Conservation (phyloP, 2,329 filamentous ascomycete genomes). For the Sclerotinia minor region DNA sequence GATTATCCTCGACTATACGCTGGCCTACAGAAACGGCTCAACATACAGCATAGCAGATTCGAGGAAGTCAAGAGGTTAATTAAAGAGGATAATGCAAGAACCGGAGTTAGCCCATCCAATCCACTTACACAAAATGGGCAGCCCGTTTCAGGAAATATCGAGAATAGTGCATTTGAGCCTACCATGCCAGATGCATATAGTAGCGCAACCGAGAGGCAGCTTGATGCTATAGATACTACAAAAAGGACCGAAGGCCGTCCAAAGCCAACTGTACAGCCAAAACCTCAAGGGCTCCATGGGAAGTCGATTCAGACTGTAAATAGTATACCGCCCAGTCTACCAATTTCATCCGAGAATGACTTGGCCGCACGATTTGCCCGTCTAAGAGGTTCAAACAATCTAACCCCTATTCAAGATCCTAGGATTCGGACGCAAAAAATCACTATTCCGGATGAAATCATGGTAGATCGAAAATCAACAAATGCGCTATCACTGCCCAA, state of each 20-base stretch:
- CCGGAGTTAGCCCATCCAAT: constrained; percentile 49
- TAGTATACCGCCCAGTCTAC: constrained; percentile 32
- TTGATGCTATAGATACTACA: not conserved
- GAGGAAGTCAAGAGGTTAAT: constrained; percentile 60
- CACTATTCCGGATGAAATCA: constrained; percentile 42
- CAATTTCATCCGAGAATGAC: constrained; percentile 46
- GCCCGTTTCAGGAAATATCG: constrained; percentile 18
- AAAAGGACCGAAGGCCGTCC: not conserved
- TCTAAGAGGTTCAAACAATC: constrained; percentile 45
- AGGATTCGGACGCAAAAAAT: constrained; percentile 54
- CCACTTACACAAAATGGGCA: constrained; percentile 6
- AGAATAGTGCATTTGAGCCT: constrained; percentile 26
- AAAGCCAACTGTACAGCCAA: constrained; percentile 57
- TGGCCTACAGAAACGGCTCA: constrained; percentile 53
- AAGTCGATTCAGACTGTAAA: constrained; percentile 52
- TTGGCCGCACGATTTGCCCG: constrained; percentile 59
- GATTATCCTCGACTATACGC: constrained; percentile 52
- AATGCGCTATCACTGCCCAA: constrained; percentile 9
- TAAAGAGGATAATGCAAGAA: constrained; percentile 62
- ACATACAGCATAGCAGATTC: constrained; percentile 51
- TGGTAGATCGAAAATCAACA: constrained; percentile 16
- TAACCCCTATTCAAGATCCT: constrained; percentile 51
- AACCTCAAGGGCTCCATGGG: constrained; percentile 66
- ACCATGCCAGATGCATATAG: not conserved
- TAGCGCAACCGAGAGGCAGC: not conserved